Base-by-base conservation (phyloP, 1,284 basidiomycete species). In the Mycosarcoma maydis region DNA sequence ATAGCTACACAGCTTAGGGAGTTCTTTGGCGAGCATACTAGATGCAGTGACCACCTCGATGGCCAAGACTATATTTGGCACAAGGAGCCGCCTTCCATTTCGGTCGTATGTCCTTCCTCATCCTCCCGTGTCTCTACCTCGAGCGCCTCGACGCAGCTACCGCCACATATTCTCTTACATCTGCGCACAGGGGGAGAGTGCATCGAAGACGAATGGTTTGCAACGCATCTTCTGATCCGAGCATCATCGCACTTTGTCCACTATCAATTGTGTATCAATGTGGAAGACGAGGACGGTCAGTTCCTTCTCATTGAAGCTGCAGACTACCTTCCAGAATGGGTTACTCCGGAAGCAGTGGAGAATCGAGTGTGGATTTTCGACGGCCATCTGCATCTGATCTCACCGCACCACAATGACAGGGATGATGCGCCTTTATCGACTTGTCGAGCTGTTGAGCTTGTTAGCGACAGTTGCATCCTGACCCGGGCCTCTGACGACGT, bases 301-400 rank as follows among this genome's bases (percentile, higher is more conserved):
- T 97, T 98, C 78, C 83, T 98, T 36, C 86, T 98, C 59, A 98
- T 98, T 67, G 95, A 99, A 83, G 95, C 92, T 3, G 96, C 96
- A 10, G 90, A 98, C 52, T 86, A 85, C 43, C 84, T 99, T 10
- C 94, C 95, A 4, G 84, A 86, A 1, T 98, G 95, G 96, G 88
- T 98, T 39, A 90, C 89, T 11, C 96, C 95, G 1, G 87, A 89
- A 39, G 94, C 94, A 80, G 89, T 92, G 37, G 88, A 90, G 79
- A 95, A 97, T 83, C 89, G 96, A 85, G 89, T 97, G 76, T 98
- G 94, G 95, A 90, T 98, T 70, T 86, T 90, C 83, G 85, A 85
- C 73, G 90, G 88, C 24, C 88, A 87, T 73, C 85, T 98, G 11
- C 93, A 97, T 82, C 86, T 98, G 61, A 85, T 98, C 27, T 90